Base-by-base conservation (phyloP, 2,329 filamentous ascomycete genomes). In the Penicillium sp. region DNA sequence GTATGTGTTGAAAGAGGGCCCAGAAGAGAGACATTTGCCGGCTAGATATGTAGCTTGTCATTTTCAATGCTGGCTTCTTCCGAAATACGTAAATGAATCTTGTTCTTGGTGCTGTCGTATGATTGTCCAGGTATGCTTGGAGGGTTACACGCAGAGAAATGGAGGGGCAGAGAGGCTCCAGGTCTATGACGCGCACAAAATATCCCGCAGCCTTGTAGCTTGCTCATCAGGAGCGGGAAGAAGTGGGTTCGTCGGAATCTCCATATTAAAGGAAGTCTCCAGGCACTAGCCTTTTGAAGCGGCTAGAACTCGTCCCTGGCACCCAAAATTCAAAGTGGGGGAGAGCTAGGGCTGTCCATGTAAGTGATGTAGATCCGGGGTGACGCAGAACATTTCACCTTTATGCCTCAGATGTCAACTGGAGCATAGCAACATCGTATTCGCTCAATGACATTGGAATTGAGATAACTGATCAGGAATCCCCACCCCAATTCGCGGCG, bases 171-270 rank as follows among this genome's bases (percentile, higher is more conserved):
- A 8, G 20, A 27, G n/a, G 18, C 6, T 4, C 23, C 7, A 13
- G 10, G 37, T 61, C 54, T 31, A 61, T 61, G 58, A 61, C 58
- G 58, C 55, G 55, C 58, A 58, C 57, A 52, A 53, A 53, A 12
- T 41, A 25, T 12, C 23, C 13, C 6, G 12, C 42, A 33, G 12
- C 10, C 13, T 6, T 4, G 25, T 5, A 31, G 27, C 27, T 31
- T 42, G 7, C 32, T 39, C 27, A 9, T 15, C 25, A 40, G 18
- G 35, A 37, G 33, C 18, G 33, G 33, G 18, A 6, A 20, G 15
- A 23, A 37, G 33, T 37, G 33, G 33, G 9, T 23, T 12, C 20
- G 7, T 8, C 18, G 33, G 33, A 37, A 12, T 10, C 4, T 10
- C 33, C 33, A 15, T 23, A 4, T 37, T 18, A 37, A 37, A 37